Evolutionary conservation across 345 rosid genomes (phyloP).

Genomic region (Eucalyptus coolabah): DNA sequence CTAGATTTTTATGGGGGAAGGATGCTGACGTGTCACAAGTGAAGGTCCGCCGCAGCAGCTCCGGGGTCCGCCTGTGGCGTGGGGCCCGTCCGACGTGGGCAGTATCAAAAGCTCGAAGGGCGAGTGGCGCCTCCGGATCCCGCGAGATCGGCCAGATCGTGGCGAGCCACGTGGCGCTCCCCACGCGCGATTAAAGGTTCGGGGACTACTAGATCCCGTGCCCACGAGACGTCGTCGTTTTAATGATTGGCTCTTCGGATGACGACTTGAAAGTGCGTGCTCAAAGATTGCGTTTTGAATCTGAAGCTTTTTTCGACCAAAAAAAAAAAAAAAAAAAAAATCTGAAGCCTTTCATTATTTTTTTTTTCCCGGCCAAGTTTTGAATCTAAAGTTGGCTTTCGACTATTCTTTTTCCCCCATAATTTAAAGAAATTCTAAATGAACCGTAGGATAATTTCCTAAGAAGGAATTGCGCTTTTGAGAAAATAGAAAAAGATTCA

Average conservation of each 20-base stretch:
- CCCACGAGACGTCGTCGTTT: neutral
- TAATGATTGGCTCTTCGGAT: neutral
- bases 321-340: no score
- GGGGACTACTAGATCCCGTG: neutral
- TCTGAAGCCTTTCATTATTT: neutral
- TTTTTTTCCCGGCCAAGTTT: no score
- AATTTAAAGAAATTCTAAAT: neutral
- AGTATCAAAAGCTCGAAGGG: conserved; percentile 29
- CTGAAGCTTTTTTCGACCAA: neutral
- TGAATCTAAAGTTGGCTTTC: neutral
- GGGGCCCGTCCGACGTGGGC: conserved; percentile 10
- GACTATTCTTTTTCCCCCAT: neutral
- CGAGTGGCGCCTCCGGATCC: neutral
- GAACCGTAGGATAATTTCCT: neutral
- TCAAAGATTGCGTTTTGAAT: neutral
- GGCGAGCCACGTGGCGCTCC: neutral
- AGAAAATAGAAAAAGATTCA: neutral
- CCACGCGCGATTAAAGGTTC: neutral
- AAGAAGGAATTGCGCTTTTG: neutral
- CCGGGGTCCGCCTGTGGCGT: neutral
- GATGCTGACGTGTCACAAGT: conserved; percentile 19
- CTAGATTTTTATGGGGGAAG: conserved; percentile 11
- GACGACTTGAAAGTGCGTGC: neutral
- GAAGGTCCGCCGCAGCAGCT: conserved; percentile 8
- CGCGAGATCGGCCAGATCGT: neutral